Conservation (phyloP, 2,329 filamentous ascomycete species). For the Pseudogymnoascus sp. region DNA sequence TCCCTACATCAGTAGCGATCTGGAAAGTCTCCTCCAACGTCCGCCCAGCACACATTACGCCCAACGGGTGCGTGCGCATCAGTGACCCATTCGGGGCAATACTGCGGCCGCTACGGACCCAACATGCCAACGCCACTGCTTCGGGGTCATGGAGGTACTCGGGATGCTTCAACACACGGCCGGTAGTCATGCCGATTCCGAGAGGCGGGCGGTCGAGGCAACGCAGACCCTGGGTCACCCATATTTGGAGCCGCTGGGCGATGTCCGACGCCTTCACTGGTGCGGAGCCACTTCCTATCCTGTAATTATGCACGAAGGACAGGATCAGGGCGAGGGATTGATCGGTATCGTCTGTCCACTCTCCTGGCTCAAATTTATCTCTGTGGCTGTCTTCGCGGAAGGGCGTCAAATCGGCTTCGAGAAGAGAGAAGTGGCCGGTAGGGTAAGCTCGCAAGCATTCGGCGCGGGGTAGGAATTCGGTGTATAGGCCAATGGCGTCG, state of each 20-base stretch:
- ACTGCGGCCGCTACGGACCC: slow-evolving; percentile 33
- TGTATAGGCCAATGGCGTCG: slow-evolving; percentile 46
- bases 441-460: slow-evolving; percentile 32
- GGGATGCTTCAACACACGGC: slow-evolving; percentile 34
- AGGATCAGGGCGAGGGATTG: slow-evolving; percentile 42
- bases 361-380: slow-evolving; percentile 33
- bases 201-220: slow-evolving; percentile 39
- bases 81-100: slow-evolving; percentile 44
- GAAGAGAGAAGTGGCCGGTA: slow-evolving; percentile 33
- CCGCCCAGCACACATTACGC: slow-evolving; percentile 37
- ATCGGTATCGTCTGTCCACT: slow-evolving; percentile 49
- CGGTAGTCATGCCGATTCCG: slow-evolving; percentile 40
- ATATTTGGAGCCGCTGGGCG: slow-evolving; percentile 37
- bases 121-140: slow-evolving; percentile 33
- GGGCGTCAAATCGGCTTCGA: slow-evolving; percentile 31
- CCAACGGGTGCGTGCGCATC: slow-evolving; percentile 45
- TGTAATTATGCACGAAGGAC: slow-evolving; percentile 38
- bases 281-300: slow-evolving; percentile 18
- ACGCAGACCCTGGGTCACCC: slow-evolving; percentile 40
- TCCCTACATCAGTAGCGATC: slow-evolving; percentile 34
- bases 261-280: slow-evolving; percentile 34
- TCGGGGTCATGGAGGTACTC: slow-evolving; percentile 35
- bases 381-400: slow-evolving; percentile 39
- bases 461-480: slow-evolving; percentile 39
- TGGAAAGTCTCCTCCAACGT: slow-evolving; percentile 36